Conservation (phyloP, 2,329 filamentous ascomycete genomes). For the Mycocentrospora acerina region DNA sequence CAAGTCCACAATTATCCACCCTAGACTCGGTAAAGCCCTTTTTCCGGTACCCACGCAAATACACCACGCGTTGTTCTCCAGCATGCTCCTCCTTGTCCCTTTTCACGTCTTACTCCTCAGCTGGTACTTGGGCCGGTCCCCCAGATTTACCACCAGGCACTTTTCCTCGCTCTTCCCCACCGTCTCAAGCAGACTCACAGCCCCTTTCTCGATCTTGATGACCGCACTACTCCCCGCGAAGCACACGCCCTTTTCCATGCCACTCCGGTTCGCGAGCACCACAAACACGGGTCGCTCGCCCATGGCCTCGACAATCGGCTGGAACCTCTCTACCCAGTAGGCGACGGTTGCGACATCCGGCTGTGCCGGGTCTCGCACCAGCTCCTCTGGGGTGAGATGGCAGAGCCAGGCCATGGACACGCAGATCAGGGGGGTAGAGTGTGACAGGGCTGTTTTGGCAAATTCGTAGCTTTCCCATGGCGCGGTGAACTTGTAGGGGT, state of each 20-base stretch:
- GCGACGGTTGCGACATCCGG: conserved; percentile 73
- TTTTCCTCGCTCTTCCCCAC: conserved; percentile 70
- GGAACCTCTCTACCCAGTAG: conserved; percentile 74
- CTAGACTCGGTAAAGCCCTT: no score
- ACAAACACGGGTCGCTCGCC: conserved; percentile 60
- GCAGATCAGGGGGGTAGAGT: conserved; percentile 63
- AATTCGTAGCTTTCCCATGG: conserved; percentile 62
- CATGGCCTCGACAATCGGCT: conserved; percentile 54
- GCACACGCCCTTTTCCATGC: conserved; percentile 63
- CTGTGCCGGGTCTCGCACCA: conserved; percentile 49
- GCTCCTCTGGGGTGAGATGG: conserved; percentile 51
- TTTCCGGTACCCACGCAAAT: background rate
- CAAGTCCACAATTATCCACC: no score
- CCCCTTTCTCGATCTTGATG: conserved; percentile 64
- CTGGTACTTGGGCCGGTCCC: conserved; percentile 39
- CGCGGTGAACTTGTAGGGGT: conserved; percentile 62
- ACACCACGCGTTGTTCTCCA: background rate
- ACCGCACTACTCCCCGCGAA: conserved; percentile 77
- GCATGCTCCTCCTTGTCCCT: background rate
- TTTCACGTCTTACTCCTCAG: conserved; percentile 25
- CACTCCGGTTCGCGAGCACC: conserved; percentile 70
- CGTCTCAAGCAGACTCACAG: conserved; percentile 68
- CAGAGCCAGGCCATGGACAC: conserved; percentile 80
- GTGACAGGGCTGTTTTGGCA: conserved; percentile 58
- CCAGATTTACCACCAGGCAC: conserved; percentile 68